Conservation (phyloP, 1,139 yeast species). For the Kurtzmaniella quercitrusa region DNA sequence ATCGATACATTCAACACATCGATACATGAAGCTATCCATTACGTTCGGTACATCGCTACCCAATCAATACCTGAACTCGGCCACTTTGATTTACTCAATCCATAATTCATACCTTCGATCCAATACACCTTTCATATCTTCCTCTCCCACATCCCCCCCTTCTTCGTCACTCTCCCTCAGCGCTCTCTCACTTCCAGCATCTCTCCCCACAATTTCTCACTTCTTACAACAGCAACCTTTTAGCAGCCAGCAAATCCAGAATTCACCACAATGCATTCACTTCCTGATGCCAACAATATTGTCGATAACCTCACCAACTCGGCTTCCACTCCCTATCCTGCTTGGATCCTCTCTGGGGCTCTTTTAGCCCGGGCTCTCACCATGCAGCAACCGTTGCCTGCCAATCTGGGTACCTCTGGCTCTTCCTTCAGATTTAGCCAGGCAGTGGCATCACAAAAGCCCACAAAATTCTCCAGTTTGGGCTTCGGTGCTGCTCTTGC, state of each 20-base stretch:
- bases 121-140: background rate
- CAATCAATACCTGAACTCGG: no score
- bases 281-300: constrained; percentile 4
- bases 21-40: no score
- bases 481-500: constrained; percentile 68
- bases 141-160: background rate
- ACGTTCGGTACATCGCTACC: no score
- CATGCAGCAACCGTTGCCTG: constrained; percentile 17
- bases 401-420: constrained; percentile 21
- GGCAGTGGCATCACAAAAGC: constrained; percentile 26
- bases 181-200: no score
- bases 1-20: no score
- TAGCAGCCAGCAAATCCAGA: background rate
- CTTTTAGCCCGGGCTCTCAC: constrained; percentile 44
- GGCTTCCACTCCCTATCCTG: constrained; percentile 50
- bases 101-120: no score
- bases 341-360: constrained; percentile 41
- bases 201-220: background rate
- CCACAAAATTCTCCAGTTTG: constrained; percentile 35
- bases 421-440: constrained; percentile 25
- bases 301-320: constrained; percentile 18
- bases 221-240: background rate
- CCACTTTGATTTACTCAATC: no score
- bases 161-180: background rate
- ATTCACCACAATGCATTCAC: constrained; percentile 2